Base-by-base conservation (phyloP, 768 basidiomycete genomes). In the Lactarius vividus region DNA sequence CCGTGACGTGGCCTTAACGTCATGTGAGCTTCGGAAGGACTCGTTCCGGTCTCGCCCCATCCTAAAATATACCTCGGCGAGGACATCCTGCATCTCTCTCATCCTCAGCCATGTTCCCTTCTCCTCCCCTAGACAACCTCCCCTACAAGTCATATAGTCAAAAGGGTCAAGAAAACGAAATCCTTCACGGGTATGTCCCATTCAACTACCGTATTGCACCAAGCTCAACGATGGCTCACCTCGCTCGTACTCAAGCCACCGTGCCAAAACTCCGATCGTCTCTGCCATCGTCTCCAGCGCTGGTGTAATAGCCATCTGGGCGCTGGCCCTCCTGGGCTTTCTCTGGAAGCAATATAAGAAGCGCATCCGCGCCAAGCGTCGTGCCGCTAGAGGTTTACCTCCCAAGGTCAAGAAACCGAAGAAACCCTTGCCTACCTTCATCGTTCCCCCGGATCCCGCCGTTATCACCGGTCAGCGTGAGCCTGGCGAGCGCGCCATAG, bases 371-470 rank as follows among this genome's bases (percentile, higher is more conserved):
- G 57, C 58, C 49, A 55, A 59, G 28, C 68, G 67, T n/a, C 64
- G 68, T 10, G 59, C 58, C 2, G 67, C 60, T 20, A 56, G 40
- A 1, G 68, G 69, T 11, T 49, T 57, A 23, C 64, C 66, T 8
- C 64, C 59, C 39, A 64, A 68, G 13, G 46, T 68, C 33, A 65
- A 57, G 53, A 39, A 57, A 10, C 54, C 61, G 7, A 69, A 64
- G 31, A 61, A 59, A 18, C 63, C 67, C 35, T n/a, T 40, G 13
- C 68, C 54, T 28, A 69, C 63, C 16, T 70, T 65, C 62, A 70
- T 70, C 55, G 5, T 70, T 4, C 67, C 70, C 9, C 70, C 70
- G 15, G 70, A 70, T 35, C 70, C 70, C 9, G 70, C 70, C 10
- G 61, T 70, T 35, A 59, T 68, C 37, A 59, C 54, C 0, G 69